A percentile compares a stretch with the other conserved stretches of the same genome.
phyloP scores from a whole-genome alignment of 139 green algal genomes.

The Coelastrella sp. region DNA sequence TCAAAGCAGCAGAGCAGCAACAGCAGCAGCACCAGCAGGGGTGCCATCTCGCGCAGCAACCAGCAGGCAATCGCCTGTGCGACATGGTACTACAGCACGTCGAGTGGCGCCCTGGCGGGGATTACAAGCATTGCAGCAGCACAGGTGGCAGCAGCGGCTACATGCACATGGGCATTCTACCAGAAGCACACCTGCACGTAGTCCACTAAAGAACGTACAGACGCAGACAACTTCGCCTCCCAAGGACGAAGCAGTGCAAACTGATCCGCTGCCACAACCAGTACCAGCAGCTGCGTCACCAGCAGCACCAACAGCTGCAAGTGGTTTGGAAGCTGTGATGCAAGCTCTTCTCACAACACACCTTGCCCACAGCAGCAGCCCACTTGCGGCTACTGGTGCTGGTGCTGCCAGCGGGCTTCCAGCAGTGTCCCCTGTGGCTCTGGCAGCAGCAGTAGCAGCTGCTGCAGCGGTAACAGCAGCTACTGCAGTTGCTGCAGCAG shows the following conservation, averaged over 20 bases:
- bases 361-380: not conserved
- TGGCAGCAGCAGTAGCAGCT: not conserved
- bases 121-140: slow-evolving; percentile 22
- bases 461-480: not conserved
- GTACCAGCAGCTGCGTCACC: not conserved
- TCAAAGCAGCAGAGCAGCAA: not conserved
- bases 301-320: not conserved
- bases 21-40: not conserved
- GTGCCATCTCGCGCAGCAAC: not conserved
- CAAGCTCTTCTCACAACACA: too few relatives aligned
- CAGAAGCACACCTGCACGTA: not conserved
- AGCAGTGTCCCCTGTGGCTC: not conserved
- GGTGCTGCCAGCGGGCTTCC: not conserved
- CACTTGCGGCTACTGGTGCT: not conserved
- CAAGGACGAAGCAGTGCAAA: not conserved
- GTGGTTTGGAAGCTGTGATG: too few relatives aligned
- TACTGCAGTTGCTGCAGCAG: slow-evolving; percentile 11
- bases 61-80: too few relatives aligned
- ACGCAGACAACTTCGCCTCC: not conserved
- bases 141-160: slow-evolving; percentile 27
- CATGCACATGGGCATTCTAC: not conserved
- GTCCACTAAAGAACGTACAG: not conserved
- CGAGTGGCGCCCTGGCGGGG: not conserved
- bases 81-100: not conserved
- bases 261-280: not conserved